phyloP scores from a whole-genome alignment of 208 protist genomes.

The Entamoeba histolytica region DNA sequence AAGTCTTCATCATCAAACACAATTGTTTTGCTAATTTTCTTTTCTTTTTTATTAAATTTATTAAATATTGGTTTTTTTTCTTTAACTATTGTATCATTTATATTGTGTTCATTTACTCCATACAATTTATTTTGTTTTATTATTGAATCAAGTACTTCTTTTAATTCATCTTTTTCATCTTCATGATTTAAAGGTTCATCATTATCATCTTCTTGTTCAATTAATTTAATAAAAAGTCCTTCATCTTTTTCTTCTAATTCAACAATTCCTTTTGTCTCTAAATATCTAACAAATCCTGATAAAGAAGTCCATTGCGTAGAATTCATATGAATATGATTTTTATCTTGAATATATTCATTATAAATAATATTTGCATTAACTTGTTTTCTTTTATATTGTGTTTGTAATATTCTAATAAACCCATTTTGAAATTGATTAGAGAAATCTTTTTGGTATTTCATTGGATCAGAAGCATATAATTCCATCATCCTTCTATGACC shows the following conservation, averaged over 20 bases:
- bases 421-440: constrained; percentile 46
- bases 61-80: not conserved
- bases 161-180: not conserved
- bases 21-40: not conserved
- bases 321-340: constrained; percentile 56
- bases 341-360: constrained; percentile 52
- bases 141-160: not conserved
- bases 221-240: not conserved
- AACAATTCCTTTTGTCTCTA: constrained; percentile 33
- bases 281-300: constrained; percentile 51
- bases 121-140: not conserved
- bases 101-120: not conserved
- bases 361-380: constrained; percentile 39
- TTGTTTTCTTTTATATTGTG: not conserved
- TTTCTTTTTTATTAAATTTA: not conserved
- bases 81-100: not conserved
- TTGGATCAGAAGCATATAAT: constrained; percentile 39
- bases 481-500: constrained; percentile 51
- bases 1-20: not conserved
- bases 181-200: not conserved
- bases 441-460: constrained; percentile 41
- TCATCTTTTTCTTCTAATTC: not conserved
- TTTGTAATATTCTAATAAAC: constrained; percentile 40
- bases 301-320: constrained; percentile 36
- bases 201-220: not conserved